Evolutionary conservation across 2,329 filamentous ascomycete species (phyloP).

Genomic region (Cladobotryum mycophilum): DNA sequence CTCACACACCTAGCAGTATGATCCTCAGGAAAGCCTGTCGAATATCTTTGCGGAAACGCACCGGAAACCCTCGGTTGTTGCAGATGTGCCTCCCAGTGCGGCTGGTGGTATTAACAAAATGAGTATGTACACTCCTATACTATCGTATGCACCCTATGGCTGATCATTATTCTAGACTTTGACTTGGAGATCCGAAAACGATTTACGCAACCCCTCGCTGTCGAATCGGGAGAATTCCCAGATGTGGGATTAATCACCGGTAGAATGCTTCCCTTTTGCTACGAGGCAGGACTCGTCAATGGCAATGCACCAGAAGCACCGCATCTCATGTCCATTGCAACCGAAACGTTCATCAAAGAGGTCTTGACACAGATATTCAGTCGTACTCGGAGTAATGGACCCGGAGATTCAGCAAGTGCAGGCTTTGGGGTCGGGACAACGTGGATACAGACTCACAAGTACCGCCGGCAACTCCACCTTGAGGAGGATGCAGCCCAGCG

Average conservation of each 20-base stretch:
- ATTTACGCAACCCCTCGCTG: constrained; percentile 56
- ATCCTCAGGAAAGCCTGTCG: constrained; percentile 48
- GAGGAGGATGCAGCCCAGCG: constrained; percentile 69
- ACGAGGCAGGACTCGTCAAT: constrained; percentile 55
- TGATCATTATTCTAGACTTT: constrained; percentile 43
- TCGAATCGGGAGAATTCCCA: constrained; percentile 64
- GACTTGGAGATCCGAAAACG: constrained; percentile 63
- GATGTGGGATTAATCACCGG: constrained; percentile 57
- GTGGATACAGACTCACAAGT: constrained; percentile 75
- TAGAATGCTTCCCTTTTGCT: constrained; percentile 63
- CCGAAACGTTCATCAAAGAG: constrained; percentile 63
- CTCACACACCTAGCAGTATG: constrained; percentile 36
- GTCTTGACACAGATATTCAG: constrained; percentile 57
- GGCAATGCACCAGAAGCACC: constrained; percentile 56
- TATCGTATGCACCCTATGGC: background rate
- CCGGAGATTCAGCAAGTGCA: constrained; percentile 54
- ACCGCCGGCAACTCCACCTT: constrained; percentile 63
- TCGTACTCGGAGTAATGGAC: constrained; percentile 58
- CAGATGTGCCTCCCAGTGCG: constrained; percentile 61
- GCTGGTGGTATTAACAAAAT: constrained; percentile 69
- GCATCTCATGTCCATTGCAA: constrained; percentile 58
- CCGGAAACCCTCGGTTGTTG: constrained; percentile 38
- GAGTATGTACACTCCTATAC: constrained; percentile 50
- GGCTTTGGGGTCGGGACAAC: constrained; percentile 59
- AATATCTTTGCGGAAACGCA: constrained; percentile 47